Conservation (phyloP, 257 asterid species). For the Penstemon davidsonii region DNA sequence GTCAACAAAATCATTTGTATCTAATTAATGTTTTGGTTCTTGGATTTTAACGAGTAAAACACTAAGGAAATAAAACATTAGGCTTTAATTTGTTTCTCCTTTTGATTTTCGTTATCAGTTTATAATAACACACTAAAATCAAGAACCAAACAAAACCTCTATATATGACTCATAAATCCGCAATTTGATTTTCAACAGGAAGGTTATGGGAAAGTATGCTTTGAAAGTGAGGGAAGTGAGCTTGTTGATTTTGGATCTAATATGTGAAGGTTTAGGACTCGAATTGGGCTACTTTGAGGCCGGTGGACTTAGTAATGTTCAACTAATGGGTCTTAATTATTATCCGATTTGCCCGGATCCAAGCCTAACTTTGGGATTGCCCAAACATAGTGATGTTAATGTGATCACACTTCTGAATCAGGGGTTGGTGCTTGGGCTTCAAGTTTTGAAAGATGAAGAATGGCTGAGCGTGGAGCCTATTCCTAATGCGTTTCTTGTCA, state of each 20-base stretch:
- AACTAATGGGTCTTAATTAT: conserved; percentile 28
- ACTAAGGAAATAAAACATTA: no score
- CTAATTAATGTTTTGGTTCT: no score
- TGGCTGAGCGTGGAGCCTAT: conserved; percentile 33
- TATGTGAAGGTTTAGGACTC: conserved; percentile 33
- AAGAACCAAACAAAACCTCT: no score
- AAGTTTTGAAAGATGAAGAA: conserved; percentile 31
- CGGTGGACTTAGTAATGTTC: conserved; percentile 24
- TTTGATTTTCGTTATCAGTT: no score
- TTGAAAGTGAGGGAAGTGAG: conserved; percentile 26
- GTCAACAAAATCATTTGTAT: not conserved
- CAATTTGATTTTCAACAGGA: conserved; percentile 20
- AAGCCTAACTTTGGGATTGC: conserved; percentile 34
- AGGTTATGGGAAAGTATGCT: conserved; percentile 36
- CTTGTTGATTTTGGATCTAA: conserved; percentile 31
- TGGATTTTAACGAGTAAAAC: no score
- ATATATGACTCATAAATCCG: no score
- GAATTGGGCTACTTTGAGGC: conserved; percentile 26
- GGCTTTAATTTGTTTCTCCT: no score
- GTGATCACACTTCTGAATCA: conserved; percentile 35
- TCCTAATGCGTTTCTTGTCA: conserved; percentile 34
- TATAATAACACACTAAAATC: no score
- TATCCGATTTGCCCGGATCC: conserved; percentile 38
- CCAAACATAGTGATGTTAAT: conserved; percentile 34
- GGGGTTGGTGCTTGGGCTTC: conserved; percentile 36